phyloP scores from a whole-genome alignment of 1,284 basidiomycete genomes.

The Trichosporon inkin region DNA sequence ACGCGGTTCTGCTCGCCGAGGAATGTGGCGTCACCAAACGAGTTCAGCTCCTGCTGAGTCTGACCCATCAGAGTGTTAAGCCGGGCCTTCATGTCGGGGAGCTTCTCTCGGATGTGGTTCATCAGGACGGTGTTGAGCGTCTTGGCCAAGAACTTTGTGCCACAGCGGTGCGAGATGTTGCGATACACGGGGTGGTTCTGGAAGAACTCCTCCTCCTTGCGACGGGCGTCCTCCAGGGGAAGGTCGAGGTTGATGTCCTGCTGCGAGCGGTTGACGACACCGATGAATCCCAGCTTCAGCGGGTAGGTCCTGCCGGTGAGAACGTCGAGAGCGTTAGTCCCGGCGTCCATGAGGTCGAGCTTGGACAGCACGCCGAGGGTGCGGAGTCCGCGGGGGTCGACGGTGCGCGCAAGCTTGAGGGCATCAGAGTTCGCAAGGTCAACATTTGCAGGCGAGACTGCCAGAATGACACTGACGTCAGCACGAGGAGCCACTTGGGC shows the following conservation, averaged over 20 bases:
- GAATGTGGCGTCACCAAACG: slow-evolving; percentile 90
- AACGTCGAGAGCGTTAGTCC: slow-evolving; percentile 94
- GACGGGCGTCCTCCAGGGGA: slow-evolving; percentile 76
- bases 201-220: slow-evolving; percentile 91
- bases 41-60: slow-evolving; percentile 94
- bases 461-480: slow-evolving; percentile 75
- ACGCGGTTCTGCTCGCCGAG: slow-evolving; percentile 86
- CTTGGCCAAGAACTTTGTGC: slow-evolving; percentile 90
- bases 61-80: slow-evolving; percentile 98
- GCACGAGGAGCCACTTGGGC: slow-evolving; percentile 2
- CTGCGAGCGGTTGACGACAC: slow-evolving; percentile 94
- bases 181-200: slow-evolving; percentile 82
- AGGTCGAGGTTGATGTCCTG: slow-evolving; percentile 93
- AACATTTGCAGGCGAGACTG: slow-evolving; percentile 94
- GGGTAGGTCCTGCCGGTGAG: slow-evolving; percentile 95
- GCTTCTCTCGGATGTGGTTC: slow-evolving; percentile 96
- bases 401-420: slow-evolving; percentile 83
- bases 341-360: slow-evolving; percentile 97
- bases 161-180: slow-evolving; percentile 95
- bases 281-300: slow-evolving; percentile 95
- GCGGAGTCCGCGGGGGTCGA: slow-evolving; percentile 90
- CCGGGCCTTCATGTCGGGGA: slow-evolving; percentile 99
- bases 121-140: slow-evolving; percentile 92
- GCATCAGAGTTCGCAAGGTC: slow-evolving; percentile 98
- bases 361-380: slow-evolving; percentile 97